Percentiles rank a stretch among this genome's conserved stretches.
These are phyloP conservation scores for Colletotrichum kahawae DNA, from an alignment of 2,329 filamentous ascomycete genomes.

Conservation along the genomic window DNA sequence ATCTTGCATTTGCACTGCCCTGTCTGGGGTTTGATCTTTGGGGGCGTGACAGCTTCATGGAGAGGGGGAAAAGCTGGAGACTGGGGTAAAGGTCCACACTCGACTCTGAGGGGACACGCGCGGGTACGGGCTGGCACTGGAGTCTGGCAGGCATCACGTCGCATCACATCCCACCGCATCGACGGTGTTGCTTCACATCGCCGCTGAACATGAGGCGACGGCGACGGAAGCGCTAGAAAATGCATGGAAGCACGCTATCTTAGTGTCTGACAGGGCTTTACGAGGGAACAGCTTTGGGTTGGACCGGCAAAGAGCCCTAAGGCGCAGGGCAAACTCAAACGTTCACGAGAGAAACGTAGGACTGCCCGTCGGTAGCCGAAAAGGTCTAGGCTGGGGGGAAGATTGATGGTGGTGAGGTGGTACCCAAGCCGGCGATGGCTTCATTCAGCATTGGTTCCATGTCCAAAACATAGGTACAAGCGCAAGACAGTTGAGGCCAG, in stretches of 20 bases:
- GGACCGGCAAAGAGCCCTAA: neutral
- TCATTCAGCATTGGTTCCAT: neutral
- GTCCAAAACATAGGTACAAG: neutral
- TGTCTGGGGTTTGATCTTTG: neutral
- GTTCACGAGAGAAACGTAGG: neutral
- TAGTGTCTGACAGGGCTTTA: neutral
- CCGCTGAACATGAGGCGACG: neutral
- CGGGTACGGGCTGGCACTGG: neutral
- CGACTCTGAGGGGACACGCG: neutral
- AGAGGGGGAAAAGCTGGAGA: neutral
- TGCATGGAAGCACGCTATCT: neutral
- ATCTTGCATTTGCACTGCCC: neutral
- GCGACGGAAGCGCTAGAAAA: constrained; percentile 16
- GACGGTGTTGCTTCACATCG: neutral
- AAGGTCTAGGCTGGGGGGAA: neutral
- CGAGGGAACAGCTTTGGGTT: neutral
- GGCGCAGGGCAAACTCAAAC: neutral
- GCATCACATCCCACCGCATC: neutral
- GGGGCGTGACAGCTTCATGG: neutral
- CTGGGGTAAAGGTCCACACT: neutral
- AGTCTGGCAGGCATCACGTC: neutral
- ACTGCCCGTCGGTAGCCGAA: constrained; percentile 1
- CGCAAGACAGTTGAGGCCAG: neutral
- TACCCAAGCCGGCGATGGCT: neutral
- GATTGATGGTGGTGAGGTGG: neutral